These are phyloP conservation scores for Acer negundo DNA, from an alignment of 345 rosid species.

Conservation along the genomic window DNA sequence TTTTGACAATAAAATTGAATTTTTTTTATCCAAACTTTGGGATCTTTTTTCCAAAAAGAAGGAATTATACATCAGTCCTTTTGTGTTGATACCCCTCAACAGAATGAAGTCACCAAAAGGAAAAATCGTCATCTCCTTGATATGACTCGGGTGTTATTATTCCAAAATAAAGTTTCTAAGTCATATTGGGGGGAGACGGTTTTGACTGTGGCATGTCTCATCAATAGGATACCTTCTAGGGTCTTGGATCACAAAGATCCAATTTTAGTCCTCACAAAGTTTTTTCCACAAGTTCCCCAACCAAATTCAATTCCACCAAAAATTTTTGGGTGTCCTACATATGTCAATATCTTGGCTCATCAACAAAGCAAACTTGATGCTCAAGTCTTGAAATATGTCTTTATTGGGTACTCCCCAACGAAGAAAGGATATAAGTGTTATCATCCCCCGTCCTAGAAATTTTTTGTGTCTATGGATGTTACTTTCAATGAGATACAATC, in stretches of 20 bases:
- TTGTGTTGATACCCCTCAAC: conserved; percentile 3
- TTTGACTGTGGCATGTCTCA: not conserved
- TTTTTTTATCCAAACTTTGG: not conserved
- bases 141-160: not conserved
- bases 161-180: not conserved
- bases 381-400: no score
- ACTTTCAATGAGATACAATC: no score
- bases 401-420: no score
- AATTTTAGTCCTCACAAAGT: not conserved
- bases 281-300: no score
- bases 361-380: no score
- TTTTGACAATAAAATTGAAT: not conserved
- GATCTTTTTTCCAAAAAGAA: not conserved
- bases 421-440: no score
- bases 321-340: no score
- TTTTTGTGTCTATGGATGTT: no score
- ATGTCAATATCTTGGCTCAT: no score
- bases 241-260: not conserved
- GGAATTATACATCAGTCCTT: not conserved
- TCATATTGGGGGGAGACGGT: not conserved
- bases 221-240: not conserved
- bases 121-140: not conserved
- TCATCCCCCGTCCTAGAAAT: fast-evolving
- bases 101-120: not conserved
- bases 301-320: no score